Evolutionary conservation across 192 early-diverging fungal genomes (phyloP).

Genomic region (Backusella tuberculispora): DNA sequence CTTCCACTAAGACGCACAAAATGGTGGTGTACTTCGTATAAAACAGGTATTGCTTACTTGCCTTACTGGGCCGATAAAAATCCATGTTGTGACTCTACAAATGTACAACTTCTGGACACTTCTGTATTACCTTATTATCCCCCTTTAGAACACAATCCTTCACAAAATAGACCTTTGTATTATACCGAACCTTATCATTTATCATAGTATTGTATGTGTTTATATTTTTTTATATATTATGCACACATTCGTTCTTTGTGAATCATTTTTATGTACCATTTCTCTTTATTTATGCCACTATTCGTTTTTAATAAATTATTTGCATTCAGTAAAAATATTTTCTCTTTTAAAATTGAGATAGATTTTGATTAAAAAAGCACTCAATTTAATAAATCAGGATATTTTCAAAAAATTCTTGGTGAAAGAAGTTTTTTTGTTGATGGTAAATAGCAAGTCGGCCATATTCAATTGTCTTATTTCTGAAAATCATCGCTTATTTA

Average conservation of each 20-base stretch:
- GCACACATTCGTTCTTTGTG: constrained; percentile 2
- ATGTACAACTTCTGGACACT: background rate
- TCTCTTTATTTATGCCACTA: background rate
- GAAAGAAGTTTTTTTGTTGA: too few relatives aligned
- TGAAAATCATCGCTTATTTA: too few relatives aligned
- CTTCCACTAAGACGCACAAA: background rate
- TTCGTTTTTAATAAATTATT: constrained; percentile 2
- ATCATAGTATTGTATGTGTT: background rate
- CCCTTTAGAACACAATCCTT: background rate
- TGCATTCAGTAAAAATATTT: background rate
- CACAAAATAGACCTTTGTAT: constrained; percentile 3
- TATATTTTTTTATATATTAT: background rate
- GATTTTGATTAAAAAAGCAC: too few relatives aligned
- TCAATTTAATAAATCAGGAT: too few relatives aligned
- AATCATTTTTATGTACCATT: background rate
- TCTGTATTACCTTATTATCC: background rate
- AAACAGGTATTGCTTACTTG: background rate
- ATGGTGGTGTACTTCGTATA: constrained; percentile 18
- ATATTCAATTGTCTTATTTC: too few relatives aligned
- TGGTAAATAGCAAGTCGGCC: too few relatives aligned
- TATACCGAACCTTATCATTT: background rate
- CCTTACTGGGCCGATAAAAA: constrained; percentile 5
- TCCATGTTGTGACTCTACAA: background rate
- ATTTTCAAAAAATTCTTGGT: too few relatives aligned
- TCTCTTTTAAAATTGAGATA: too few relatives aligned